phyloP scores from a whole-genome alignment of 306 rosid genomes.

The Abrus pulchellus region DNA sequence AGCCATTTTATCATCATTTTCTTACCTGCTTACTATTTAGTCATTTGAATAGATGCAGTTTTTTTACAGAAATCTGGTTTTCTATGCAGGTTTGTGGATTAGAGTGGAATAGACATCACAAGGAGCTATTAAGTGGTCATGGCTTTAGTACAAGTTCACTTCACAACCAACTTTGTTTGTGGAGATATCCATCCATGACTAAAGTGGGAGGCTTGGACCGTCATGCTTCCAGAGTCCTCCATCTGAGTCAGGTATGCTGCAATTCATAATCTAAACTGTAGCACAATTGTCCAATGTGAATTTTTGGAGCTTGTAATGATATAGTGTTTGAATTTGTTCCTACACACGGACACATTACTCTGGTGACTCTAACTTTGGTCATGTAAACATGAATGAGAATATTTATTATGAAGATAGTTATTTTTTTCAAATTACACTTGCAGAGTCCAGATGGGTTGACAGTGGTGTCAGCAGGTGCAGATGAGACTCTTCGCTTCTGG shows the following conservation, averaged over 20 bases:
- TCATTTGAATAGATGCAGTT: slow-evolving; percentile 2
- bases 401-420: background rate
- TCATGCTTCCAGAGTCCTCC: slow-evolving; percentile 70
- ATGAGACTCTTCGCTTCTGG: slow-evolving; percentile 81
- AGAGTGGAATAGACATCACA: slow-evolving; percentile 85
- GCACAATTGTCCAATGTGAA: background rate
- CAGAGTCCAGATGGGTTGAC: slow-evolving; percentile 89
- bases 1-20: background rate
- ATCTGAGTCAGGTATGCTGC: slow-evolving; percentile 68
- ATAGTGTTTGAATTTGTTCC: slow-evolving; percentile 4
- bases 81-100: slow-evolving; percentile 75
- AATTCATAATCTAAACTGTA: slow-evolving; percentile 10
- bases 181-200: slow-evolving; percentile 82
- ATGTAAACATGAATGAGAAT: background rate
- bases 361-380: slow-evolving; percentile 18
- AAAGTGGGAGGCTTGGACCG: slow-evolving; percentile 65
- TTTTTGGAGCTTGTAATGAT: background rate
- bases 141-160: slow-evolving; percentile 60
- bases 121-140: slow-evolving; percentile 81
- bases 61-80: background rate
- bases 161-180: slow-evolving; percentile 69
- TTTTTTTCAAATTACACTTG: slow-evolving; percentile 3
- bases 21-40: slow-evolving; percentile 2
- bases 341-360: background rate
- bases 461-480: slow-evolving; percentile 79